These are phyloP conservation scores for Truncatella angustata DNA, from an alignment of 2,329 filamentous ascomycete genomes.

Conservation along the genomic window DNA sequence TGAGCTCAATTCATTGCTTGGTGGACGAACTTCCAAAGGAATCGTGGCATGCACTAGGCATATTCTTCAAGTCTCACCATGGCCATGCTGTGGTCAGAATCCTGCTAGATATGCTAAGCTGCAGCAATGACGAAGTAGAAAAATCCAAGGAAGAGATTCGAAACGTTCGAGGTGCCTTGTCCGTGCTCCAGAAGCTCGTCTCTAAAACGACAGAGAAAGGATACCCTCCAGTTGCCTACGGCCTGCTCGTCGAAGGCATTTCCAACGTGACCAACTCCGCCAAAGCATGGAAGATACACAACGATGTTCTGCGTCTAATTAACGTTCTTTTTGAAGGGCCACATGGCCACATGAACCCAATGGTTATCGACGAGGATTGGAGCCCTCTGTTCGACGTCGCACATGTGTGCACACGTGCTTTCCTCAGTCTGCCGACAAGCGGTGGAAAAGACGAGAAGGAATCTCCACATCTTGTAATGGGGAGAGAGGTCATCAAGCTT, in stretches of 20 bases:
- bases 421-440: too few relatives aligned
- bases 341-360: conserved; percentile 49
- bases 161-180: conserved; percentile 61
- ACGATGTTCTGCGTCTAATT: conserved; percentile 49
- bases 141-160: conserved; percentile 51
- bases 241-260: conserved; percentile 57
- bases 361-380: conserved; percentile 67
- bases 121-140: conserved; percentile 42
- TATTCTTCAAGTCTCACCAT: conserved; percentile 71
- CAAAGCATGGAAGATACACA: conserved; percentile 43
- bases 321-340: conserved; percentile 55
- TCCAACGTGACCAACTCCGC: conserved; percentile 46
- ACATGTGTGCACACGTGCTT: conserved; percentile 55
- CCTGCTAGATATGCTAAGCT: conserved; percentile 60
- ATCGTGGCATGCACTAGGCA: conserved; percentile 68
- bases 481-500: conserved; percentile 42
- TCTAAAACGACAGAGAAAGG: conserved; percentile 57
- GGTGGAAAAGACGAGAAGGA: conserved; percentile 31
- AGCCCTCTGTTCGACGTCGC: conserved; percentile 58
- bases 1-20: conserved; percentile 70
- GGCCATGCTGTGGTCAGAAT: conserved; percentile 67
- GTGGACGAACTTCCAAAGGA: conserved; percentile 59
- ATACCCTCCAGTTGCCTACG: conserved; percentile 58
- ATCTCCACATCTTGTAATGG: conserved; percentile 36
- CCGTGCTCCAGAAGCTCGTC: conserved; percentile 62